Evolutionary conservation across 768 basidiomycete genomes (phyloP).

Genomic region (Calocera viscosa): DNA sequence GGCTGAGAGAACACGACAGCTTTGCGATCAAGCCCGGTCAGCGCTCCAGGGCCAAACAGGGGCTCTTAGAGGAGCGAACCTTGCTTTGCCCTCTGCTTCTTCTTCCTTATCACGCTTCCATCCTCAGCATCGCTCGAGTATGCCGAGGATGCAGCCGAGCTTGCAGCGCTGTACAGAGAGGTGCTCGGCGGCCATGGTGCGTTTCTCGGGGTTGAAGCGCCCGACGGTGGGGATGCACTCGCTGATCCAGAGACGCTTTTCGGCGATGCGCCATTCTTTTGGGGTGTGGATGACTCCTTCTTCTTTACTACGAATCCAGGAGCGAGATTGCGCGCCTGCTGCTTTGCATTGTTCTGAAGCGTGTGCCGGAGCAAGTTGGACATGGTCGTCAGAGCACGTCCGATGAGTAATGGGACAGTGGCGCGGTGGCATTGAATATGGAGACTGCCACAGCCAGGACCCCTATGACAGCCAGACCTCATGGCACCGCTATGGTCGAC

Average conservation of each 20-base stretch:
- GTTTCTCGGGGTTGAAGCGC: background rate
- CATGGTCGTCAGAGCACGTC: slow-evolving; percentile 4
- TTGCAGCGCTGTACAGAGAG: background rate
- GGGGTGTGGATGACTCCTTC: background rate
- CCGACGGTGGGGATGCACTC: background rate
- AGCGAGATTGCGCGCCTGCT: background rate
- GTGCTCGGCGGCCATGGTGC: background rate
- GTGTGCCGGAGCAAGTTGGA: background rate
- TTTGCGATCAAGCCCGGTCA: slow-evolving; percentile 21
- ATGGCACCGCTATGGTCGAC: slow-evolving; percentile 1
- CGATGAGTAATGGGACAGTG: background rate
- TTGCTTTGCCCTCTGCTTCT: slow-evolving; percentile 6
- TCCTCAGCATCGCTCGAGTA: slow-evolving; percentile 7
- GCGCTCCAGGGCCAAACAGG: background rate
- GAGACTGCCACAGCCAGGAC: background rate
- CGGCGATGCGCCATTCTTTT: background rate
- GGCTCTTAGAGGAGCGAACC: background rate
- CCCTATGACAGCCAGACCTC: background rate
- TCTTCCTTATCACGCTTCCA: background rate
- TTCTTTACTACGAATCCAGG: background rate
- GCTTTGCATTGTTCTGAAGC: slow-evolving; percentile 8
- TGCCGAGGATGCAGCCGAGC: background rate
- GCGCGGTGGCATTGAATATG: background rate
- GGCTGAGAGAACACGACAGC: slow-evolving; percentile 79
- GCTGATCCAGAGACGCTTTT: background rate